phyloP scores from a whole-genome alignment of 768 basidiomycete species.

The Dentipellis sp. region DNA sequence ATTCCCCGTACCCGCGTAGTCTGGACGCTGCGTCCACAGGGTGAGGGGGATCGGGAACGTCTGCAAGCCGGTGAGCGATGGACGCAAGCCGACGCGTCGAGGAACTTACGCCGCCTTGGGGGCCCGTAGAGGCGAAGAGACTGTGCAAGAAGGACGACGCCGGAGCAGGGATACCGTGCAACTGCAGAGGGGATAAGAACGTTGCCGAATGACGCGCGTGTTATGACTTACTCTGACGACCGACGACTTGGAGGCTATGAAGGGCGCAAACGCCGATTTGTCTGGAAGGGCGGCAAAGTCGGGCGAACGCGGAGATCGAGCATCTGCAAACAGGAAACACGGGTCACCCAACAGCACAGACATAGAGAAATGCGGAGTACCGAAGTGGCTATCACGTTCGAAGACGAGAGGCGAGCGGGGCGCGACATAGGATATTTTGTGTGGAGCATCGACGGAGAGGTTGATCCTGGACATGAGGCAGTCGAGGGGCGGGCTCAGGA shows the following conservation, averaged over 20 bases:
- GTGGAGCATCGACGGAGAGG: background rate
- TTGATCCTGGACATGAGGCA: background rate
- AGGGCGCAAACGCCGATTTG: slow-evolving; percentile 1
- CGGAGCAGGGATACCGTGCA: slow-evolving; percentile 30
- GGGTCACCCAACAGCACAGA: no score
- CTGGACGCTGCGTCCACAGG: slow-evolving; percentile 36
- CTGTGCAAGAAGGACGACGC: slow-evolving; percentile 28
- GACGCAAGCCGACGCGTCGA: background rate
- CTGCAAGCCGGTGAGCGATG: background rate
- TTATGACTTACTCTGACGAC: slow-evolving; percentile 5
- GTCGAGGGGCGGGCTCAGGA: background rate
- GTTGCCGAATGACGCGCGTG: background rate
- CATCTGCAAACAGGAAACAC: no score
- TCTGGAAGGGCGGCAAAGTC: background rate
- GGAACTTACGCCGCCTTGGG: slow-evolving; percentile 8
- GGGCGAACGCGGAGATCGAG: no score
- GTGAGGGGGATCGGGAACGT: slow-evolving; percentile 25
- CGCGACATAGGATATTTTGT: no score
- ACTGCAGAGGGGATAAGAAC: slow-evolving; percentile 17
- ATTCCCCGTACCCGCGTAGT: slow-evolving; percentile 5
- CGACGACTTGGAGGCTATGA: slow-evolving; percentile 2
- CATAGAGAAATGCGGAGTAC: no score
- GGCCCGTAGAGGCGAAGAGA: slow-evolving; percentile 30
- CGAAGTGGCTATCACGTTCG: no score
- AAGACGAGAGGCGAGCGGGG: no score